These are phyloP conservation scores for Euclidium syriacum DNA, from an alignment of 345 rosid genomes.

Conservation along the genomic window DNA sequence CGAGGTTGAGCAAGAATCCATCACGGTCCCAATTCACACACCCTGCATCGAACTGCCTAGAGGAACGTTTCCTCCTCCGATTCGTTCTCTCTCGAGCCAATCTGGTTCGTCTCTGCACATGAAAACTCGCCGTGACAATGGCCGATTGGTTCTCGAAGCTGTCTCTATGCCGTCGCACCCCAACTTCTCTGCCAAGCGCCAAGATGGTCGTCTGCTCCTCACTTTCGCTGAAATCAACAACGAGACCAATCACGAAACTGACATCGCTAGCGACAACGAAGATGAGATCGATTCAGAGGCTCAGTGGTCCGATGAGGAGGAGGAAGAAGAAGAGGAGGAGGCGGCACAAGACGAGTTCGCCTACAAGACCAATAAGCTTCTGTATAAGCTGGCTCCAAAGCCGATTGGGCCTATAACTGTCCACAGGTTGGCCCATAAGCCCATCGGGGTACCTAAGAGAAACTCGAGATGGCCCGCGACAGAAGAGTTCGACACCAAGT, in stretches of 20 bases:
- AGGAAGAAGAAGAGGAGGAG: slow-evolving; percentile 19
- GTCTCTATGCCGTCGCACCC: slow-evolving; percentile 64
- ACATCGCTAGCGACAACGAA: slow-evolving; percentile 10
- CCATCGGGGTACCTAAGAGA: slow-evolving; percentile 39
- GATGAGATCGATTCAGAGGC: slow-evolving; percentile 23
- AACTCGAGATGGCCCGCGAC: slow-evolving; percentile 45
- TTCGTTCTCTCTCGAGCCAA: slow-evolving; percentile 52
- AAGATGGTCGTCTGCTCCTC: slow-evolving; percentile 85
- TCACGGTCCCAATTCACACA: slow-evolving; percentile 12
- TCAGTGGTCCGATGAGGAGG: slow-evolving; percentile 21
- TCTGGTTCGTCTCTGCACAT: slow-evolving; percentile 55
- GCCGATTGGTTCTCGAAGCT: slow-evolving; percentile 85
- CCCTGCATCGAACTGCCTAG: slow-evolving; percentile 16
- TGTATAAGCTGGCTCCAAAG: slow-evolving; percentile 50
- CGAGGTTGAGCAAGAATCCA: slow-evolving; percentile 16
- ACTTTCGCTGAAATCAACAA: slow-evolving; percentile 34
- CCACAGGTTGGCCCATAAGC: slow-evolving; percentile 60
- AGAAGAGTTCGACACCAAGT: slow-evolving; percentile 19
- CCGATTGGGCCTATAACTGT: slow-evolving; percentile 36
- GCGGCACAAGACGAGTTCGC: slow-evolving; percentile 27
- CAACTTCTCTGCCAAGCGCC: slow-evolving; percentile 73
- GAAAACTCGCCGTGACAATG: slow-evolving; percentile 75
- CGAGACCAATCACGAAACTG: neutral
- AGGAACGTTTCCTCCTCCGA: slow-evolving; percentile 73
- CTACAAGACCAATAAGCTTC: slow-evolving; percentile 34